These are phyloP conservation scores for rapeseed (Brassica napus) DNA, from an alignment of 345 rosid genomes.

Conservation along the genomic window DNA sequence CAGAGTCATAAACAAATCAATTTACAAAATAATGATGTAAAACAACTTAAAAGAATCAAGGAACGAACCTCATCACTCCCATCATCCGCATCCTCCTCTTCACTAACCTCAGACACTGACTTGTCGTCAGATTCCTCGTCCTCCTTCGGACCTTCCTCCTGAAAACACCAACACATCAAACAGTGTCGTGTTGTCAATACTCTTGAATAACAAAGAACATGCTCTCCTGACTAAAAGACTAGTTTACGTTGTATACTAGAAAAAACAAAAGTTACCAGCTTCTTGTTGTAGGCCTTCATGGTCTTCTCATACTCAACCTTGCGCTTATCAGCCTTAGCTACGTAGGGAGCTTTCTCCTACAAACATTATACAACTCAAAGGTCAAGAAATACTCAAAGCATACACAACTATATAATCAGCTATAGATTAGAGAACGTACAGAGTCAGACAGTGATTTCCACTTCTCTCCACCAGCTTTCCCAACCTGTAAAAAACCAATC, in stretches of 20 bases:
- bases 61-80: constrained; percentile 69
- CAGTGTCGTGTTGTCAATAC: background rate
- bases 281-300: constrained; percentile 88
- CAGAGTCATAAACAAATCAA: background rate
- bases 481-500: constrained; percentile 52
- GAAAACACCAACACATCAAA: background rate
- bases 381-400: background rate
- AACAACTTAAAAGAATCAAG: background rate
- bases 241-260: background rate
- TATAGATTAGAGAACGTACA: constrained; percentile 39
- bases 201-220: background rate
- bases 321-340: constrained; percentile 78
- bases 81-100: constrained; percentile 55
- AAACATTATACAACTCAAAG: background rate
- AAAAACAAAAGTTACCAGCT: constrained; percentile 44
- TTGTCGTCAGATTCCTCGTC: constrained; percentile 94
- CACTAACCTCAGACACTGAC: constrained; percentile 89
- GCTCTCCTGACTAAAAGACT: background rate
- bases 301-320: constrained; percentile 90
- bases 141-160: constrained; percentile 80
- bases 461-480: constrained; percentile 94
- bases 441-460: constrained; percentile 89
- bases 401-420: background rate
- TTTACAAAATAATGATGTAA: background rate
- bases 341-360: constrained; percentile 88